Evolutionary conservation across 331 rosid genomes (phyloP).

Genomic region (Pyracantha coccinea): DNA sequence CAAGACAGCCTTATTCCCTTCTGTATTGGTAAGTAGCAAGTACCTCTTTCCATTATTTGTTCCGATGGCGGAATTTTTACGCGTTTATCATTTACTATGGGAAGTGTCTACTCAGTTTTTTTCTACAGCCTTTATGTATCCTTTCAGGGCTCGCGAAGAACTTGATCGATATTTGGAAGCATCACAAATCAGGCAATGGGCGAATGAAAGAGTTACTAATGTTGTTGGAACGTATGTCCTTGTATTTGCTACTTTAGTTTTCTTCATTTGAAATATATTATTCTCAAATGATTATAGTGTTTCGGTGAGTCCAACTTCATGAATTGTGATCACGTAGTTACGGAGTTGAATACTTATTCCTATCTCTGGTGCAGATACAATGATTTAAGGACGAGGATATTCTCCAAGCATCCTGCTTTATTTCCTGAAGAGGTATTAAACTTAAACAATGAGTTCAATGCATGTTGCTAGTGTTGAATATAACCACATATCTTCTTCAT

Average conservation of each 20-base stretch:
- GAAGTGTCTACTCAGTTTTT: constrained; percentile 17
- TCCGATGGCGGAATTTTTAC: constrained; percentile 1
- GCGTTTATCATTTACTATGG: not conserved
- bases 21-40: constrained; percentile 55
- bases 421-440: constrained; percentile 85
- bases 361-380: constrained; percentile 56
- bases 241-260: constrained; percentile 13
- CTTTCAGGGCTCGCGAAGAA: constrained; percentile 86
- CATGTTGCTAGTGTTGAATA: not conserved
- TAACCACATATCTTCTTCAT: not conserved
- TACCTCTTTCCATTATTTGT: not conserved
- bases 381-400: constrained; percentile 77
- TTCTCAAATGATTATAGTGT: not conserved
- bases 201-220: constrained; percentile 74
- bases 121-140: constrained; percentile 20
- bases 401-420: constrained; percentile 73
- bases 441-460: not conserved
- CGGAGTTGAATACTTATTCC: not conserved
- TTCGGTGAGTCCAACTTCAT: not conserved
- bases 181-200: constrained; percentile 85
- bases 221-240: constrained; percentile 85
- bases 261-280: constrained; percentile 12
- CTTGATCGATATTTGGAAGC: constrained; percentile 96
- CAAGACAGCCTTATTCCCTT: constrained; percentile 95
- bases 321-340: not conserved